phyloP scores from a whole-genome alignment of 176 grass and related monocot species.

The Stipa capillata region DNA sequence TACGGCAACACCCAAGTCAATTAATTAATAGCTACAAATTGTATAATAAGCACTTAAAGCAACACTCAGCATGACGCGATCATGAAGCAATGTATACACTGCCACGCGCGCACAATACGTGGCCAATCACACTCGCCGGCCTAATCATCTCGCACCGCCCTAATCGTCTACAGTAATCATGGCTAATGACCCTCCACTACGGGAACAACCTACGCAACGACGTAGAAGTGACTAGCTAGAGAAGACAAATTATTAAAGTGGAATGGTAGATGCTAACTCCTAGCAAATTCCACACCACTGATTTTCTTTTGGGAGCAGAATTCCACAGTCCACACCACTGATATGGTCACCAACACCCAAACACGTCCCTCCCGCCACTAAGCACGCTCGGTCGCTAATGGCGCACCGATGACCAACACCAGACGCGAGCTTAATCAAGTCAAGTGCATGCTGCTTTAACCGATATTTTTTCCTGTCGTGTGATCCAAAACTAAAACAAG shows the following conservation, averaged over 20 bases:
- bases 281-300: neutral
- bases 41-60: neutral
- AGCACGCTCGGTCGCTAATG: constrained; percentile 44
- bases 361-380: constrained; percentile 26
- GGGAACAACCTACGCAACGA: neutral
- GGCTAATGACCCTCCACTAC: constrained; percentile 5
- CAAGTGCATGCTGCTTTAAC: constrained; percentile 22
- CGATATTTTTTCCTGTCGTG: too few relatives aligned
- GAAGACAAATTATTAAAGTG: neutral
- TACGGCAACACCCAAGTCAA: neutral
- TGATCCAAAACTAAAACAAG: neutral
- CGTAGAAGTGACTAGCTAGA: neutral
- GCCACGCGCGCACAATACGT: too few relatives aligned
- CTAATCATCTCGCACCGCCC: constrained; percentile 9
- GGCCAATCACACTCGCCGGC: neutral
- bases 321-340: too few relatives aligned
- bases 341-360: constrained; percentile 6
- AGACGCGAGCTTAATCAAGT: neutral
- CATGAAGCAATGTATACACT: constrained; percentile 15
- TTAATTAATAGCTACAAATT: neutral
- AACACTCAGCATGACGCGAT: constrained; percentile 35
- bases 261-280: neutral
- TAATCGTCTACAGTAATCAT: constrained; percentile 29
- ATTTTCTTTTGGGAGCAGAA: too few relatives aligned
- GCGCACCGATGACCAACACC: constrained; percentile 13